Base-by-base conservation (phyloP, 208 protist species). In the Angomonas ambiguus region DNA sequence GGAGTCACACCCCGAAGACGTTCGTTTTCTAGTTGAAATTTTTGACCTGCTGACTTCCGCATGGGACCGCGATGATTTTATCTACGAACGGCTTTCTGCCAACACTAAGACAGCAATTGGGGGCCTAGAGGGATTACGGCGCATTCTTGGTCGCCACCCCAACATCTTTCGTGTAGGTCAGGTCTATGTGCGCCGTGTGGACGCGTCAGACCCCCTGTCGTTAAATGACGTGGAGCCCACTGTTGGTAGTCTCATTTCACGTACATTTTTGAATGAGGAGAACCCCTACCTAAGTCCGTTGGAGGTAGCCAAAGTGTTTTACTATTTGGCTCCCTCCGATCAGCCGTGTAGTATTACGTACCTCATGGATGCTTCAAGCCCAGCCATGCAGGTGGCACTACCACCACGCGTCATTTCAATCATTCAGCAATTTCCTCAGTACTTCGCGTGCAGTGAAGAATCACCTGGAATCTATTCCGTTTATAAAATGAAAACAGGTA, bases 21-120 rank as follows among this genome's bases (percentile, higher is more conserved):
- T 90, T 16, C 72, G 62, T 0, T 77, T 69, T 20, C 71, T 95
- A 8, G 51, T 91, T 13, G 51, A 63, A 18, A 61, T 95, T 22
- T 85, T 85, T 69, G 79, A 80, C 31, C 55, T 49, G 59, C 48
- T 88, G 27, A 91, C 81, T 59, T 58, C 77, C 4, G 71, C 65
- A 6, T 95, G 89, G 87, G 89, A 95, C 72, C 71, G 89, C 1
- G 79, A 83, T 13, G 82, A 95, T 69, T 95, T 87, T 62, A 65
- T 95, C 10, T 93, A 88, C 68, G 86, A 90, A 45, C 82, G 83
- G 1, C 79, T 95, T 13, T 69, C 78, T 1, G 28, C 62, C 8
- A 53, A 49, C 16, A 82, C 83, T 67, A 79, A 88, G 62, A 27
- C 59, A 2, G 1, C 49, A 0, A 64, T 95, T 6, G 80, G 80